These are phyloP conservation scores for Daldinia concentrica DNA, from an alignment of 495 filamentous ascomycete species.

Conservation along the genomic window DNA sequence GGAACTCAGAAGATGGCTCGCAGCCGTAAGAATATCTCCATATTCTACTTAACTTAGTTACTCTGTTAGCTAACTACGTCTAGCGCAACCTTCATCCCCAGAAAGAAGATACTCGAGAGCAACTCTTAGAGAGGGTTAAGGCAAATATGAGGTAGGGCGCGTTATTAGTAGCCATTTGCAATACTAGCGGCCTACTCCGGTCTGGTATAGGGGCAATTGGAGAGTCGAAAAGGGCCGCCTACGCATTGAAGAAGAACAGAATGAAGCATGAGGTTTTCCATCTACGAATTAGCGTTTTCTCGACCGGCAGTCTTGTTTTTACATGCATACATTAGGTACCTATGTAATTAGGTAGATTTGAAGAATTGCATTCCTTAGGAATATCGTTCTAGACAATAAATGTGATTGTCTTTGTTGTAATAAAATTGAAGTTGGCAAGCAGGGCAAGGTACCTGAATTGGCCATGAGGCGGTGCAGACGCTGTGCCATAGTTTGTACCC, in stretches of 20 bases:
- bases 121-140: constrained; percentile 81
- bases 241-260: not conserved
- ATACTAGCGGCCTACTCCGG: not conserved
- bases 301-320: not conserved
- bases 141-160: constrained; percentile 71
- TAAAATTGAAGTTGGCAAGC: not conserved
- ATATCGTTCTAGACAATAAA: not conserved
- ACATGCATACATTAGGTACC: not conserved
- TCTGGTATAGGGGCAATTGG: not conserved
- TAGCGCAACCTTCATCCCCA: constrained; percentile 79
- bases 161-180: not conserved
- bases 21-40: constrained; percentile 64
- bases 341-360: not conserved
- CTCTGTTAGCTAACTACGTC: not conserved
- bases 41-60: not conserved
- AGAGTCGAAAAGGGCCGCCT: not conserved
- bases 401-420: not conserved
- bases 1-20: constrained; percentile 79
- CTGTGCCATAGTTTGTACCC: constrained; percentile 21
- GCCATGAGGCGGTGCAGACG: not conserved
- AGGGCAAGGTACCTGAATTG: not conserved
- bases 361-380: not conserved
- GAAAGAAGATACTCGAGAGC: constrained; percentile 71
- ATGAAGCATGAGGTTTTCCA: not conserved
- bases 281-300: not conserved